Evolutionary conservation across 257 asterid genomes (phyloP).

Genomic region (Knoxia roxburghii): DNA sequence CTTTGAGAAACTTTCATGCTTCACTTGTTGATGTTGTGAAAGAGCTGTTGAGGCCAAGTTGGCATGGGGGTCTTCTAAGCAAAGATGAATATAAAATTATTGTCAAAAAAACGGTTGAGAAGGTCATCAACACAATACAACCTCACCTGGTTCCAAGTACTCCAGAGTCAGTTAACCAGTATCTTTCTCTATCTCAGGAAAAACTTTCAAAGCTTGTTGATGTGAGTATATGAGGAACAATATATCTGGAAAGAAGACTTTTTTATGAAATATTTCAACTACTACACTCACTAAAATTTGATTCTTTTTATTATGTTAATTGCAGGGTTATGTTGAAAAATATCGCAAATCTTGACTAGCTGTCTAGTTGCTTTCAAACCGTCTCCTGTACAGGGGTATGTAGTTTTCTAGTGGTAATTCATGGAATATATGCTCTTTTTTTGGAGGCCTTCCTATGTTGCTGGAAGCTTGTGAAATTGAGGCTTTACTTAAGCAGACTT

Average conservation of each 20-base stretch:
- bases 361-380: conserved; percentile 19
- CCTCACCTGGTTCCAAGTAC: conserved; percentile 67
- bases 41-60: conserved; percentile 71
- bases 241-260: conserved; percentile 10
- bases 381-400: conserved; percentile 9
- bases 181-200: conserved; percentile 48
- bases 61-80: conserved; percentile 73
- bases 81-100: conserved; percentile 75
- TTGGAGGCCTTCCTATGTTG: conserved; percentile 1
- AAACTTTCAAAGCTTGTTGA: conserved; percentile 74
- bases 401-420: conserved; percentile 11
- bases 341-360: conserved; percentile 52
- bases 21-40: conserved; percentile 72
- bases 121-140: conserved; percentile 57
- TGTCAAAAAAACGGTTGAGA: conserved; percentile 67
- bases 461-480: neutral
- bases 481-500: neutral
- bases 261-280: neutral
- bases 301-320: conserved; percentile 28
- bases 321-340: conserved; percentile 81
- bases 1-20: conserved; percentile 46
- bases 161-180: conserved; percentile 44
- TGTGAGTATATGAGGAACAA: conserved; percentile 49
- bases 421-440: conserved; percentile 9
- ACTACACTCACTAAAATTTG: conserved; percentile 14